These are phyloP conservation scores for Mortierella sp. DNA, from an alignment of 371 early-diverging fungal genomes.

Conservation along the genomic window DNA sequence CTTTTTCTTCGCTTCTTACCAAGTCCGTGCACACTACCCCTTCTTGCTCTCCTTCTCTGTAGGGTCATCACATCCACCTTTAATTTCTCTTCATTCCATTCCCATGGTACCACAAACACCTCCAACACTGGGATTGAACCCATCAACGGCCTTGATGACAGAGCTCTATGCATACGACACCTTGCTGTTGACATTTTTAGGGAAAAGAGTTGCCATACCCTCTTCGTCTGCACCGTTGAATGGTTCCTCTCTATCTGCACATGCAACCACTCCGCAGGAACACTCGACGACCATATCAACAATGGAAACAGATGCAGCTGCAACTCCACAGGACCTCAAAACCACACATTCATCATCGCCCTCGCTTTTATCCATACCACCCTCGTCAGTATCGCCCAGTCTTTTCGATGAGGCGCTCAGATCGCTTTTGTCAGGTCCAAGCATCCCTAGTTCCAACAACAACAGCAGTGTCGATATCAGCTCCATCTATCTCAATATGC, in stretches of 20 bases:
- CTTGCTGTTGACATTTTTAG: background rate
- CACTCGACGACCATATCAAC: background rate
- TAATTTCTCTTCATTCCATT: background rate
- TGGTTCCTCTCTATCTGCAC: background rate
- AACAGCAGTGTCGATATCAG: background rate
- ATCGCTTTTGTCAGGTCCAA: background rate
- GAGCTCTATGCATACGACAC: background rate
- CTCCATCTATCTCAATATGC: background rate
- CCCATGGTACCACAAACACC: background rate
- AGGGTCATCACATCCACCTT: background rate
- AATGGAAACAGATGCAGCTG: background rate
- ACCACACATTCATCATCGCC: background rate
- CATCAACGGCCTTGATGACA: background rate
- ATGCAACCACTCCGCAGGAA: background rate
- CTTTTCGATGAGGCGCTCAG: background rate
- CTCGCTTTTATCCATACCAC: background rate
- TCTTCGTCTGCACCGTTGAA: background rate
- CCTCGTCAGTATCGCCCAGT: background rate
- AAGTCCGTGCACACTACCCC: background rate
- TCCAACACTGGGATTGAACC: background rate
- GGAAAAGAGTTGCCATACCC: background rate
- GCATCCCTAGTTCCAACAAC: background rate
- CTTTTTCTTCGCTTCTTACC: background rate
- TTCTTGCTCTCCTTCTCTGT: background rate
- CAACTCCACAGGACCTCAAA: background rate